Base-by-base conservation (phyloP, 2,329 filamentous ascomycete genomes). In the Elsinoe fawcettii region DNA sequence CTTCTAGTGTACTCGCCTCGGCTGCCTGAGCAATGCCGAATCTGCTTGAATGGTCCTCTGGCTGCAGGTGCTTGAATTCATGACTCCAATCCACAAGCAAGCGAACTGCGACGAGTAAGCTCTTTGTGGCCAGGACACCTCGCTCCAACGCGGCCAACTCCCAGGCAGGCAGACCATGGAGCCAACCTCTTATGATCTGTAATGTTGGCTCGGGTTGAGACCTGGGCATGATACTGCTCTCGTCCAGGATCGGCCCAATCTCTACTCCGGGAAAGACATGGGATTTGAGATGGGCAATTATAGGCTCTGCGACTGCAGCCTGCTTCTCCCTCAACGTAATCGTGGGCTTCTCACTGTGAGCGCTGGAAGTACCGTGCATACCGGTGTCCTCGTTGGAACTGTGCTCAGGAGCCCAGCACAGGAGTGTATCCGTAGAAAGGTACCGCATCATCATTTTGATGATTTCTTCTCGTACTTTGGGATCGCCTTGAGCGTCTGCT, bases 61-160 rank as follows among this genome's bases (percentile, higher is more conserved):
- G 73, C 60, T 74, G 80, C 37, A 76, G 73, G 61, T 78, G 79
- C 58, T 73, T 73, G 59, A 85, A 82, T 23, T 86, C 85, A 67
- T 88, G 82, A 69, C 87, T 93, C 91, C 93, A 97, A 72, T 96
- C 91, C 3, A 84, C 82, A 30, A 99, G 67, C 63, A 99, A 70
- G 59, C 93, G 77, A 16, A 83, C 84, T 3, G 85, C 91, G 7
- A 88, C 80, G 4, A 96, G 73, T 60, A 99, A 69, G 63, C 90
- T 91, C 80, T 99, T 99, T 53, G 86, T 87, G 0, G 90, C 90
- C 53, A 97, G 75, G 4, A 88, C 83, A 1, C 82, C 90, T 58
- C 91, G 79, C 75, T 99, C 93, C 20, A 97, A 73, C 0, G 86
- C 93, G 0, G 92, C 90, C 30, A 99, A 77, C 69, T 96, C 90